phyloP scores from a whole-genome alignment of 2,329 filamentous ascomycete genomes.

The Diaporthe helianthi region DNA sequence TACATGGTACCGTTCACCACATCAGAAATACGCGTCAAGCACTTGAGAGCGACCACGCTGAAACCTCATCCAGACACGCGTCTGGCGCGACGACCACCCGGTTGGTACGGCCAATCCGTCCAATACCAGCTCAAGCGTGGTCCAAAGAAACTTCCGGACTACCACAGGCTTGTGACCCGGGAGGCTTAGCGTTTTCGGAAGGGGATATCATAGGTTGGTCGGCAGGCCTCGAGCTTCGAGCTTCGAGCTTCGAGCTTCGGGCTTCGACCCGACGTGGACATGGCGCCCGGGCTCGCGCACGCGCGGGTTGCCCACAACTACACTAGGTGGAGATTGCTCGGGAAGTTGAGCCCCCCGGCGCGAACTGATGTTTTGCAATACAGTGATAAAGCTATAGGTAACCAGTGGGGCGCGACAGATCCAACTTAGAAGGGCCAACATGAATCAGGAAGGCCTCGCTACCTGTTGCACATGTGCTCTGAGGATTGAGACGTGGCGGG shows the following conservation, averaged over 20 bases:
- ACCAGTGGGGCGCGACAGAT: neutral
- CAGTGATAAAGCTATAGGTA: neutral
- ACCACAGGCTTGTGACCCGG: conserved; percentile 7
- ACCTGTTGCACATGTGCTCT: neutral
- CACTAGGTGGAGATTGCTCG: conserved; percentile 6
- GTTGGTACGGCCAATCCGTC: neutral
- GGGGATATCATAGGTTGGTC: neutral
- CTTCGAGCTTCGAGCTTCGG: neutral
- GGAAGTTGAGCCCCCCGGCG: conserved; percentile 2
- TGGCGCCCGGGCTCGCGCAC: conserved; percentile 14
- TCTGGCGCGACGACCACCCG: neutral
- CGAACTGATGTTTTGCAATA: neutral
- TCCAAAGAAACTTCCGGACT: conserved; percentile 7
- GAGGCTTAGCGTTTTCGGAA: conserved; percentile 1
- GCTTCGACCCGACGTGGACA: conserved; percentile 1
- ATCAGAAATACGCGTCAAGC: neutral
- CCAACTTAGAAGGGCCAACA: too few relatives aligned
- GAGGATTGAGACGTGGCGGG: neutral
- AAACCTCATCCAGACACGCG: conserved; percentile 6
- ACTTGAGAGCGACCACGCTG: neutral
- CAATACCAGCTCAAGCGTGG: neutral
- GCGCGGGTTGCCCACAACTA: neutral
- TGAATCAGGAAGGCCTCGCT: neutral
- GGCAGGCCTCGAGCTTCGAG: conserved; percentile 1
- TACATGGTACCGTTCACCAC: neutral